phyloP scores from a whole-genome alignment of 805 yeast genomes.

The Saccharomyces eubayanus region DNA sequence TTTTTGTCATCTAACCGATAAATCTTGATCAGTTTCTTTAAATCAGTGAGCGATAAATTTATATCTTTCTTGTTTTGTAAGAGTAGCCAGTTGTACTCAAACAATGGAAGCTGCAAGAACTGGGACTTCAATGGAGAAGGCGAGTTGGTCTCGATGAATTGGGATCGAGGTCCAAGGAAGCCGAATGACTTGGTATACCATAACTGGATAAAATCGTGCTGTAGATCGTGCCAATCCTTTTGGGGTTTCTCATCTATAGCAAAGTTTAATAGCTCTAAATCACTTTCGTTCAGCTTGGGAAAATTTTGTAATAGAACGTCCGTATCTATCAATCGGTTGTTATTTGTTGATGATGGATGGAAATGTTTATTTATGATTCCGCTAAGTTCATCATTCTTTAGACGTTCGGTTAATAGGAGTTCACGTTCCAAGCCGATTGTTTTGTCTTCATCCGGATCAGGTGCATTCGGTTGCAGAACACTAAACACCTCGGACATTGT shows the following conservation, averaged over 20 bases:
- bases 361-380: background rate
- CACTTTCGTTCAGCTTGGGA: conserved; percentile 3
- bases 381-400: conserved; percentile 5
- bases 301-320: conserved; percentile 4
- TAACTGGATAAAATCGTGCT: background rate
- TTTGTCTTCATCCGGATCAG: conserved; percentile 16
- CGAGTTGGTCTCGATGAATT: background rate
- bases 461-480: conserved; percentile 12
- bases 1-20: background rate
- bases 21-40: background rate
- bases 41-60: background rate
- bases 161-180: background rate
- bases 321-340: conserved; percentile 6
- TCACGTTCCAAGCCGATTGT: conserved; percentile 2
- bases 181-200: background rate
- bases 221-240: background rate
- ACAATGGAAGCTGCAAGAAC: background rate
- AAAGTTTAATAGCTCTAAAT: conserved; percentile 8
- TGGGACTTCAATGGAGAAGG: background rate
- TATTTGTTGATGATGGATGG: background rate
- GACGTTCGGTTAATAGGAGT: conserved; percentile 1
- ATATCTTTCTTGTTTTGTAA: background rate
- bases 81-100: background rate
- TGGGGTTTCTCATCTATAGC: background rate
- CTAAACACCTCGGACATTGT: conserved; percentile 2